Evolutionary conservation across 768 basidiomycete genomes (phyloP).

Genomic region (Suillus subaureus): DNA sequence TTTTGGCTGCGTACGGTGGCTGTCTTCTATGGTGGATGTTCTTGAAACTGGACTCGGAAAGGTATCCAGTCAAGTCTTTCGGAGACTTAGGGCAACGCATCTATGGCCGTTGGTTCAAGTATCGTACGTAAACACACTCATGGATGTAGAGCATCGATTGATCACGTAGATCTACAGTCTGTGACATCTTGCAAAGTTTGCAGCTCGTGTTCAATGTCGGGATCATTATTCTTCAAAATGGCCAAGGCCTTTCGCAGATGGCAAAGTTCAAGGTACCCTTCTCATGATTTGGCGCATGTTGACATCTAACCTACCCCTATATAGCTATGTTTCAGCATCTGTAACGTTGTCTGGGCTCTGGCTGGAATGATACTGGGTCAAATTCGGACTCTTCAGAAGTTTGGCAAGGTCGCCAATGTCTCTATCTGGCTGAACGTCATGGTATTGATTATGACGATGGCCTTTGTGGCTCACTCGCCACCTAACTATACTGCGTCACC

Average conservation of each 20-base stretch:
- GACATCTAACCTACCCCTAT: background rate
- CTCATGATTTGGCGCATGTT: background rate
- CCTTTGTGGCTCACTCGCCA: slow-evolving; percentile 52
- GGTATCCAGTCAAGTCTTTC: slow-evolving; percentile 52
- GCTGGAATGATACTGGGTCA: slow-evolving; percentile 59
- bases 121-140: slow-evolving; percentile 25
- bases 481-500: slow-evolving; percentile 54
- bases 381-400: slow-evolving; percentile 56
- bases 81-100: slow-evolving; percentile 59
- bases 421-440: slow-evolving; percentile 57
- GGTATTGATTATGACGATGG: slow-evolving; percentile 63
- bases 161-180: slow-evolving; percentile 26
- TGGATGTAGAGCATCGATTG: background rate
- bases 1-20: slow-evolving; percentile 58
- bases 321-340: slow-evolving; percentile 58
- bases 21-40: slow-evolving; percentile 58
- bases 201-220: slow-evolving; percentile 60
- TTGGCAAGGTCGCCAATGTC: slow-evolving; percentile 51
- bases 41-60: slow-evolving; percentile 55
- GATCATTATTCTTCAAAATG: slow-evolving; percentile 39
- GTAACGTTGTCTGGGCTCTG: slow-evolving; percentile 54
- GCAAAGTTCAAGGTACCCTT: slow-evolving; percentile 42
- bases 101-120: slow-evolving; percentile 49
- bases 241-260: slow-evolving; percentile 58
- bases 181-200: slow-evolving; percentile 52